phyloP scores from a whole-genome alignment of 257 asterid genomes.

The Jaltomata sinuosa region DNA sequence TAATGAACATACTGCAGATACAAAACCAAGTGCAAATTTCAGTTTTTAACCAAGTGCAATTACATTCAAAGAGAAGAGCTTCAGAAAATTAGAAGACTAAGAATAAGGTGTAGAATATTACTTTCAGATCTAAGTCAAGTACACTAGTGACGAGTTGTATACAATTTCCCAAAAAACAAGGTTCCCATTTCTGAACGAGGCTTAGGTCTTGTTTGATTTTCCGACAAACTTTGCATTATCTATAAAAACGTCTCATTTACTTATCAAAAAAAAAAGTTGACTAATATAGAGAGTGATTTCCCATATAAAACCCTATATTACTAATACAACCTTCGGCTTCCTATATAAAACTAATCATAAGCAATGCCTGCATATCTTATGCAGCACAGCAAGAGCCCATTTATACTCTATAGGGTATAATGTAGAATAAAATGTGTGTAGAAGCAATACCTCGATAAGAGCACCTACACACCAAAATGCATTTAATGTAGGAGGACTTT shows the following conservation, averaged over 20 bases:
- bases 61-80: neutral
- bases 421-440: neutral
- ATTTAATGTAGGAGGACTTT: neutral
- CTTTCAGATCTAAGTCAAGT: neutral
- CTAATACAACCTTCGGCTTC: neutral
- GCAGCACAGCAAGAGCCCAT: neutral
- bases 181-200: neutral
- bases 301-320: neutral
- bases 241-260: neutral
- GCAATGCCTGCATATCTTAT: neutral
- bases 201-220: neutral
- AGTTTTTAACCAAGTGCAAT: neutral
- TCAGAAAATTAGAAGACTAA: neutral
- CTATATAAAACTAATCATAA: neutral
- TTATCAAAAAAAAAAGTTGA: neutral
- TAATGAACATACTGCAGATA: slow-evolving; percentile 87
- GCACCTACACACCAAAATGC: neutral
- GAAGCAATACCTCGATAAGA: neutral
- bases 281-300: neutral
- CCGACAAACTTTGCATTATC: neutral
- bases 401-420: neutral
- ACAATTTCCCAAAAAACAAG: neutral
- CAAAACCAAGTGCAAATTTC: neutral
- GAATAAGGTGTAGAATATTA: neutral
- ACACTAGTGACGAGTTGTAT: neutral